Evolutionary conservation across 2,329 filamentous ascomycete genomes (phyloP).

Genomic region (Aspergillus calidoustus): DNA sequence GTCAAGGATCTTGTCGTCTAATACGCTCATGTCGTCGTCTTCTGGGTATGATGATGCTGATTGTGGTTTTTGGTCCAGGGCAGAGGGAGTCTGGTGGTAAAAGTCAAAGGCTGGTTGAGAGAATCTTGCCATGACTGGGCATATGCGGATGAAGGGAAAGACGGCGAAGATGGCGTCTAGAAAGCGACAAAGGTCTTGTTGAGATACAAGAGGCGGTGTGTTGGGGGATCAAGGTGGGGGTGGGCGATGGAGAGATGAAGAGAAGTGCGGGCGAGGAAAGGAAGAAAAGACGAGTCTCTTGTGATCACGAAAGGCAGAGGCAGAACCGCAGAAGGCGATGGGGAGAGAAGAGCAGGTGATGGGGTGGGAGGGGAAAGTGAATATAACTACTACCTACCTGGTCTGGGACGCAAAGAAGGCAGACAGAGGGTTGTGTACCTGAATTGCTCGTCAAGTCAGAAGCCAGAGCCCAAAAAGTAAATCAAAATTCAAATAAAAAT

Average conservation of each 20-base stretch:
- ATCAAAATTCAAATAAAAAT: slow-evolving; percentile 1
- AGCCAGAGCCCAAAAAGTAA: slow-evolving; percentile 7
- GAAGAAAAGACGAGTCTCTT: slow-evolving; percentile 14
- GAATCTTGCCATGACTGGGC: slow-evolving; percentile 48
- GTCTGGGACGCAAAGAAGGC: slow-evolving; percentile 1
- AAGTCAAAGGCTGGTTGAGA: slow-evolving; percentile 49
- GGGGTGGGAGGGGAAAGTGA: slow-evolving; percentile 26
- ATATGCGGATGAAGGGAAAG: slow-evolving; percentile 12
- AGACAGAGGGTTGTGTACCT: slow-evolving; percentile 18
- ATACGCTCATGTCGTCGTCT: slow-evolving; percentile 58
- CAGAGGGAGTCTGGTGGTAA: slow-evolving; percentile 49
- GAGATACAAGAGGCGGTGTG: slow-evolving; percentile 30
- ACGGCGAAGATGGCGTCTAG: slow-evolving; percentile 13
- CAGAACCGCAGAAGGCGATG: slow-evolving; percentile 16
- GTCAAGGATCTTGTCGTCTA: slow-evolving; percentile 57
- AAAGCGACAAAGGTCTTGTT: slow-evolving; percentile 10
- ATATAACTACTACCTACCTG: slow-evolving; percentile 23
- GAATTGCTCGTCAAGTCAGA: slow-evolving; percentile 19
- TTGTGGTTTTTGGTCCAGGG: slow-evolving; percentile 47
- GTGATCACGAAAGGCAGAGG: slow-evolving; percentile 13
- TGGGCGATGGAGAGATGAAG: slow-evolving; percentile 20
- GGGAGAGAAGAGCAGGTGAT: slow-evolving; percentile 22
- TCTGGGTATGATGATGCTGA: slow-evolving; percentile 47
- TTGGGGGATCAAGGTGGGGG: slow-evolving; percentile 24
- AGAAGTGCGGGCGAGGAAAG: slow-evolving; percentile 17